Conservation (phyloP, 139 green algal genomes). For the Chlorella sp. region DNA sequence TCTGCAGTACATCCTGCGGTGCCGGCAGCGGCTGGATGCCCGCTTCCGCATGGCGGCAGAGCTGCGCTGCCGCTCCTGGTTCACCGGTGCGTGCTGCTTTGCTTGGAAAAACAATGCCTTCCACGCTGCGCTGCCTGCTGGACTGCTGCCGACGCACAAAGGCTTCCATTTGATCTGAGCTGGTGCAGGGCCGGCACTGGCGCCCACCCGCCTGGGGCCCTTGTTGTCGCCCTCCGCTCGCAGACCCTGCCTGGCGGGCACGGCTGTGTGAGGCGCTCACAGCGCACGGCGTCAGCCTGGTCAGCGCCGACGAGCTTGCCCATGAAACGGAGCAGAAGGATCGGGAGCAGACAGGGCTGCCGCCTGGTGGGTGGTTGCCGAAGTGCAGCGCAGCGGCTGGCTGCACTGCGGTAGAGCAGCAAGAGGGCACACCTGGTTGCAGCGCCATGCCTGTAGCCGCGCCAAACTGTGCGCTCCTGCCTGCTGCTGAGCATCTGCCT, state of each 20-base stretch:
- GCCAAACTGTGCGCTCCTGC: too few relatives aligned
- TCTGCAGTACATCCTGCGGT: conserved; percentile 39
- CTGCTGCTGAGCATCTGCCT: background rate
- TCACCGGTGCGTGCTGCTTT: conserved; percentile 34
- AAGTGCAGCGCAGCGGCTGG: too few relatives aligned
- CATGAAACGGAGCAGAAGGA: conserved; percentile 60
- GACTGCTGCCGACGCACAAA: too few relatives aligned
- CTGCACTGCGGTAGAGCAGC: too few relatives aligned
- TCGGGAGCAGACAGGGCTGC: conserved; percentile 38
- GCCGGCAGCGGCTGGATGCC: conserved; percentile 36
- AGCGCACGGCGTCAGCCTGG: conserved; percentile 21
- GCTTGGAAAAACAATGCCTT: too few relatives aligned
- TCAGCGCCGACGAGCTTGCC: conserved; percentile 57
- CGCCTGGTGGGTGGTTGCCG: background rate
- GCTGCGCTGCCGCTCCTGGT: conserved; percentile 55
- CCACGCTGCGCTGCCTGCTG: too few relatives aligned
- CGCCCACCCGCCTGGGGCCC: too few relatives aligned
- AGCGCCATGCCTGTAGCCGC: too few relatives aligned
- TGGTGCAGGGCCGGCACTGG: too few relatives aligned
- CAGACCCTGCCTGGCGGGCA: conserved; percentile 26
- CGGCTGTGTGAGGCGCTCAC: conserved; percentile 16
- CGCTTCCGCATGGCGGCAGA: conserved; percentile 56
- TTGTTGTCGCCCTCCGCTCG: too few relatives aligned
- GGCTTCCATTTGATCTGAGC: too few relatives aligned
- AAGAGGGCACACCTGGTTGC: too few relatives aligned